Percentiles rank a stretch among this genome's conserved stretches.
phyloP scores from a whole-genome alignment of 1,284 basidiomycete species.

The Pyrrhoderma noxium region DNA sequence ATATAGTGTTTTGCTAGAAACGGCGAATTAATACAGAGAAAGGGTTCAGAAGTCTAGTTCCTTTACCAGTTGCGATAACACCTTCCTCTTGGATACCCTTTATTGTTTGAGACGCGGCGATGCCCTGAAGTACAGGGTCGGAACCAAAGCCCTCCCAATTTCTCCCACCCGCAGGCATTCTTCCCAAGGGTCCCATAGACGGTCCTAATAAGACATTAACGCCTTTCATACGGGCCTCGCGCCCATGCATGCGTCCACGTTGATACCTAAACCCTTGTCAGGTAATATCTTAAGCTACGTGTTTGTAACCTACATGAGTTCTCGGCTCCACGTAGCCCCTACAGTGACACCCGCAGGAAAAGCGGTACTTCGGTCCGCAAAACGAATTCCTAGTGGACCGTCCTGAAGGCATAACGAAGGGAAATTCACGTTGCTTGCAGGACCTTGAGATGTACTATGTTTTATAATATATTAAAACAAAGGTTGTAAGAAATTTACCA shows the following conservation, averaged over 20 bases:
- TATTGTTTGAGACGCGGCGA: slow-evolving; percentile 36
- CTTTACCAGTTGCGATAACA: slow-evolving; percentile 38
- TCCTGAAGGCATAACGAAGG: slow-evolving; percentile 29
- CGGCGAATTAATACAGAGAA: too few relatives aligned
- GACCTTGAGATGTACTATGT: background rate
- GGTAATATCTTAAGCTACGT: too few relatives aligned
- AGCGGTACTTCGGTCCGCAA: slow-evolving; percentile 23
- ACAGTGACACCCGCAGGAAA: slow-evolving; percentile 49
- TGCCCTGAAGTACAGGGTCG: slow-evolving; percentile 39
- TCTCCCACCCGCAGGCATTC: slow-evolving; percentile 43
- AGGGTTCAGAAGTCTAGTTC: slow-evolving; percentile 13
- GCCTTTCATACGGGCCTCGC: slow-evolving; percentile 71
- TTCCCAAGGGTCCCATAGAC: slow-evolving; percentile 46
- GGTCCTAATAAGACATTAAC: slow-evolving; percentile 58
- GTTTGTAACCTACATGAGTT: slow-evolving; percentile 33
- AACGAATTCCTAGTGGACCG: slow-evolving; percentile 29
- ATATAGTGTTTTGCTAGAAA: slow-evolving; percentile 28
- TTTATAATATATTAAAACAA: background rate
- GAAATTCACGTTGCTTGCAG: slow-evolving; percentile 15
- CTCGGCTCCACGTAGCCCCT: slow-evolving; percentile 43
- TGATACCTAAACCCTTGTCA: slow-evolving; percentile 24
- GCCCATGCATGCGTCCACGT: slow-evolving; percentile 64
- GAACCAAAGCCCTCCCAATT: slow-evolving; percentile 69
- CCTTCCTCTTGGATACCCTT: slow-evolving; percentile 40
- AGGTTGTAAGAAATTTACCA: slow-evolving; percentile 1